Evolutionary conservation across 176 grass and related monocot genomes (phyloP), one percentile per base, ranked within the genome.

Genomic region (Cenchrus americanus): DNA sequence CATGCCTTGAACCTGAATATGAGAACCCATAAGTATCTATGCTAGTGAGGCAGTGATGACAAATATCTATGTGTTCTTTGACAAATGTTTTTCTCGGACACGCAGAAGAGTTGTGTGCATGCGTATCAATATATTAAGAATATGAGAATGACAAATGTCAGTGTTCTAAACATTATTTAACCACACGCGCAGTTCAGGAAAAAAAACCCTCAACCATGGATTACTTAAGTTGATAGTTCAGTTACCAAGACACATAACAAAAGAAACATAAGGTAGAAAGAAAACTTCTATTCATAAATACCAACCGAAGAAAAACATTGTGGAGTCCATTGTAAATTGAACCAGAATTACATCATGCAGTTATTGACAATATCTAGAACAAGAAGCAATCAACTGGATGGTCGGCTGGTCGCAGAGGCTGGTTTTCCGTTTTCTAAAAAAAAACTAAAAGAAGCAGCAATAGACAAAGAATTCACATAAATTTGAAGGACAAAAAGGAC

Each of bases 1-100:
- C 76, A 94, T 91, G 73, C 90, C 88, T 79, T 91, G 88, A 91
- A 98, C 87, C 95, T 98, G 85, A 87, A 85, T 83, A 72, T 62
- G 27, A 72, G 48, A 59, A 59, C 62, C 15, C 59, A 34, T 81
- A n/a, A 92, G 65, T 62, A 52, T 81, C 43, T 71, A 82, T 30
- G 19, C 62, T 87, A 52, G 19, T 22, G 65, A 88, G 40, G 57
- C 23, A 86, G 8, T 75, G 57, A 76, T 62, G 70, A 41, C 3
- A 53, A 42, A 75, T 81, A 22, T 55, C 19, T 75, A 59, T 75
- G 66, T 14, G 18, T 46, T 69, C 42, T 69, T 23, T 43, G 83
- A 42, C 5, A 30, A 26, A 78, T 49, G 59, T 15, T 42, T 37
- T 37, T 37, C 34, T 37, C 34, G 34, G 4, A 3, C 34, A 37